Base-by-base conservation (phyloP, 2,329 filamentous ascomycete genomes). In the Cercospora sp. region DNA sequence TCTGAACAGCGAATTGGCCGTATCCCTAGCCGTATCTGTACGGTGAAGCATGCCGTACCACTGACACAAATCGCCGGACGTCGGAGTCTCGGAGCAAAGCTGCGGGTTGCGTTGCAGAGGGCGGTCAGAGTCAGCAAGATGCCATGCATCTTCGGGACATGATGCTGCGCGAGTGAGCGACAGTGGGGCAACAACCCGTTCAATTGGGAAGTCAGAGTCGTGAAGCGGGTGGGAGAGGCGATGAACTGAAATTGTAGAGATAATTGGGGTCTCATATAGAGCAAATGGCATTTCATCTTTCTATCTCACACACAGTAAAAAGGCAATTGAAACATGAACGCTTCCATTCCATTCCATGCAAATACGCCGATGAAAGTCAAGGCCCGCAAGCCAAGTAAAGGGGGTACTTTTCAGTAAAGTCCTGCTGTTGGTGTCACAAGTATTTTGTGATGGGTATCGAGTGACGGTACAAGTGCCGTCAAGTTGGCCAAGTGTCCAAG, bases 361-460 rank as follows among this genome's bases (percentile, higher is more conserved):
- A 36, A 31, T 18, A 59, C 55, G 55, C 55, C 30, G 55, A n/a
- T 31, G 31, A 59, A 33, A 33, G 18, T 31, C 28, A 16, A 36
- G n/a, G 55, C 28, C 28, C 31, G 18, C 53, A 28, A 59, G 55
- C 55, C 55, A 36, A 30, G 53, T 16, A 13, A 9, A 55, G 30
- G 48, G 30, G 48, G 48, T 55, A 36, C 31, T 59, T 59, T 59
- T 33, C 48, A 28, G 23, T 55, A 55, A 55, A 55, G 48, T 55
- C 48, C 48, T 55, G 23, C 23, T 26, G 23, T 3, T 28, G 12
- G 23, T 7, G 48, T 28, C 48, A 55, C 48, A 60, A 66, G 45
- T 16, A 18, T 62, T 45, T 61, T 66, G 55, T 59, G 28, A 48
- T 68, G 63, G 67, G 67, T 68, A 67, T 67, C 64, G 62, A 58